Evolutionary conservation across 352 stramenopile species (phyloP).

Genomic region (Phytophthora crassamura): DNA sequence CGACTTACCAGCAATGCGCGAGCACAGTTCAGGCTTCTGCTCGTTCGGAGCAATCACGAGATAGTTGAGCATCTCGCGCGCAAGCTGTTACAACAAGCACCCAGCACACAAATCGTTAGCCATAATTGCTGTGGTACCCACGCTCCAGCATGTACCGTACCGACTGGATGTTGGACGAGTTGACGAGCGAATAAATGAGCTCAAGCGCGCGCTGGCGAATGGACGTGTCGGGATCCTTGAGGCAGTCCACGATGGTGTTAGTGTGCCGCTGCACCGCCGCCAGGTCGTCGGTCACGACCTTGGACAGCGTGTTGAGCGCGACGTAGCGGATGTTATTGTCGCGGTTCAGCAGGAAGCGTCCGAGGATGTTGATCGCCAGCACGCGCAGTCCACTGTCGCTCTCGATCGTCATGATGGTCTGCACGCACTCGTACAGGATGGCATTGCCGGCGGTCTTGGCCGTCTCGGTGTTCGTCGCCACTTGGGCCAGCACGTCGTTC

Average conservation of each 20-base stretch:
- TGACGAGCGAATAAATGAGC: slow-evolving; percentile 99
- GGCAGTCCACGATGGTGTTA: slow-evolving; percentile 95
- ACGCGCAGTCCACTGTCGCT: slow-evolving; percentile 97
- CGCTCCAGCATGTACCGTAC: slow-evolving; percentile 35
- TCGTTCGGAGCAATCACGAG: slow-evolving; percentile 97
- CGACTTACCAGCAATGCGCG: slow-evolving; percentile 92
- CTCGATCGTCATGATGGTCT: slow-evolving; percentile 99
- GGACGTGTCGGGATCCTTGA: slow-evolving; percentile 98
- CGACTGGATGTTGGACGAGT: slow-evolving; percentile 95
- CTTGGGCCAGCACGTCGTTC: slow-evolving; percentile 99
- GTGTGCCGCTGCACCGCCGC: slow-evolving; percentile 97
- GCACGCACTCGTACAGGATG: slow-evolving; percentile 99
- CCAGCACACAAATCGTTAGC: no score
- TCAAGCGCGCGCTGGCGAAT: slow-evolving; percentile 99
- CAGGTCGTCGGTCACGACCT: slow-evolving; percentile 91
- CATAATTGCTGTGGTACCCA: no score
- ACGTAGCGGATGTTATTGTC: slow-evolving; percentile 99
- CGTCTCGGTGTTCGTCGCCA: slow-evolving; percentile 99
- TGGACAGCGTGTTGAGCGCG: slow-evolving; percentile 97
- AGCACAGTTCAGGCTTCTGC: slow-evolving; percentile 96
- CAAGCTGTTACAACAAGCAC: slow-evolving; percentile 67
- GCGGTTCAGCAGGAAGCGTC: slow-evolving; percentile 98
- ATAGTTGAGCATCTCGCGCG: slow-evolving; percentile 99
- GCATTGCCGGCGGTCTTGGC: slow-evolving; percentile 99
- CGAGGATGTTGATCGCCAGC: slow-evolving; percentile 99